Conservation (phyloP, 179 eudicot genomes). For the Silene coronaria region DNA sequence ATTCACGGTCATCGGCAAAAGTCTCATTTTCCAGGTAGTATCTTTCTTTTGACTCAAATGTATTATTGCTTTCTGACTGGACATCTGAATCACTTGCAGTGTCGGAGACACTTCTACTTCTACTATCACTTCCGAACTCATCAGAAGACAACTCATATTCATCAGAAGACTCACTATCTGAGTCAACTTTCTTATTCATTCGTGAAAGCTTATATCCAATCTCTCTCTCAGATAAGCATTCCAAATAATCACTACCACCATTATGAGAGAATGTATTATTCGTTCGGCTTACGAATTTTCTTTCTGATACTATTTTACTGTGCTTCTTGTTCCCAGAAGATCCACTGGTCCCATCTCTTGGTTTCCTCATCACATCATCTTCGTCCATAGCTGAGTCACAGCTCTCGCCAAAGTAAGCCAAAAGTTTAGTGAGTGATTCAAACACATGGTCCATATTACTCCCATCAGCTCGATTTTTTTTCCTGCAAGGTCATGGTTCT, state of each 20-base stretch:
- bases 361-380: constrained; percentile 54
- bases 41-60: constrained; percentile 48
- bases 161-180: constrained; percentile 80
- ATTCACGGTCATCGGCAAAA: constrained; percentile 86
- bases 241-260: constrained; percentile 55
- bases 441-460: constrained; percentile 64
- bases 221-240: constrained; percentile 71
- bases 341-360: constrained; percentile 55
- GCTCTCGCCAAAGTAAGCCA: constrained; percentile 53
- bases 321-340: constrained; percentile 51
- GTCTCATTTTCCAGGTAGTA: constrained; percentile 47
- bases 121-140: constrained; percentile 53
- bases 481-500: constrained; percentile 37
- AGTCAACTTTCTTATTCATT: constrained; percentile 50
- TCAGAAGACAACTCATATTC: constrained; percentile 62
- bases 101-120: constrained; percentile 59
- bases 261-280: constrained; percentile 40
- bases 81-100: constrained; percentile 66
- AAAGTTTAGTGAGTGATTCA: constrained; percentile 55
- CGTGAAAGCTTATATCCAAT: constrained; percentile 51
- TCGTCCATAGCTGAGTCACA: constrained; percentile 35
- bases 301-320: constrained; percentile 38
- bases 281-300: constrained; percentile 42
- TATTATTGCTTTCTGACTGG: constrained; percentile 39
- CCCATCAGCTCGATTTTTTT: constrained; percentile 50